A percentile compares a stretch with the other conserved stretches of the same genome.
phyloP scores from a whole-genome alignment of 176 grass and related monocot genomes.

The Avena insularis region DNA sequence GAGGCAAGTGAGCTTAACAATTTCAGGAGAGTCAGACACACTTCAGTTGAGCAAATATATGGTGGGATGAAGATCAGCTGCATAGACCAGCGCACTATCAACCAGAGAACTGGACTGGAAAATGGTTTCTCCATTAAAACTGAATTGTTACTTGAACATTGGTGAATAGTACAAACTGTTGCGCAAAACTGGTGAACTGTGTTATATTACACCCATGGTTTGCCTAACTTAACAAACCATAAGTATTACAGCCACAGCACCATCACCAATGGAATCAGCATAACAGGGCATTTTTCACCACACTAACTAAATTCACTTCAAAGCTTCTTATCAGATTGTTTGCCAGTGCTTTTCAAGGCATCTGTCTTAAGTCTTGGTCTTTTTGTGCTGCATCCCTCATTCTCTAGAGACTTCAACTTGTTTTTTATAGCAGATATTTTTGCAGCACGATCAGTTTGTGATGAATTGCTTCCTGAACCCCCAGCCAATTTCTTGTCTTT shows the following conservation, averaged over 20 bases:
- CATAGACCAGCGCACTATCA: conserved; percentile 12
- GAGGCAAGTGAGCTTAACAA: background rate
- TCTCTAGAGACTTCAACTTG: conserved; percentile 79
- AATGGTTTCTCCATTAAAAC: background rate
- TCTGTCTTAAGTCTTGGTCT: conserved; percentile 62
- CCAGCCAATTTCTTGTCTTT: conserved; percentile 49
- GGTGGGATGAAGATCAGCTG: background rate
- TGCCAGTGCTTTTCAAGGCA: background rate
- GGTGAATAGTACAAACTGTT: conserved; percentile 30
- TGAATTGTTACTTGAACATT: conserved; percentile 1
- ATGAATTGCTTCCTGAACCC: conserved; percentile 51
- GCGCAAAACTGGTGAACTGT: conserved; percentile 31
- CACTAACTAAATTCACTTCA: conserved; percentile 29
- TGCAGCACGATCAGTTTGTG: conserved; percentile 55
- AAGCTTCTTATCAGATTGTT: conserved; percentile 44
- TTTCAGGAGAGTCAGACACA: background rate
- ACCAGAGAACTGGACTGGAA: conserved; percentile 14
- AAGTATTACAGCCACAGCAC: conserved; percentile 32
- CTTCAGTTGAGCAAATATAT: conserved; percentile 11
- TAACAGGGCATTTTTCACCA: background rate
- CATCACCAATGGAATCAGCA: conserved; percentile 24
- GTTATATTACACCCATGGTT: conserved; percentile 31
- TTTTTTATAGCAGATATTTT: conserved; percentile 91
- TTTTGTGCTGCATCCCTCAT: conserved; percentile 63
- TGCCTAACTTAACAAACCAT: conserved; percentile 24